Conservation (phyloP, 208 protist genomes). For the Angomonas ambiguus region DNA sequence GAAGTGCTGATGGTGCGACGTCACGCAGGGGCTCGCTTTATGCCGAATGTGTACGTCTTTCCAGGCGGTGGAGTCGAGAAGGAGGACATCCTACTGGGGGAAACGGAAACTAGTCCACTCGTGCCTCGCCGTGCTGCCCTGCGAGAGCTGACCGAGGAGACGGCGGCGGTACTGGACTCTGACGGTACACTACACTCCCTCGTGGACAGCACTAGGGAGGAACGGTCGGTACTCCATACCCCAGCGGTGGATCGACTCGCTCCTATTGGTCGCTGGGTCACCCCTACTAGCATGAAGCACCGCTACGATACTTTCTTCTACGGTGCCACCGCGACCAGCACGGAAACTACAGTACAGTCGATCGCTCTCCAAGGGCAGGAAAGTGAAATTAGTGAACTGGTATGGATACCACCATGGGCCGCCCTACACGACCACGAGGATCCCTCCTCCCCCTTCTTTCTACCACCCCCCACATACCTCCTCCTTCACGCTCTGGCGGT, state of each 20-base stretch:
- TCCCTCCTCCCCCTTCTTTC: constrained; percentile 21
- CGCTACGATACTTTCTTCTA: constrained; percentile 59
- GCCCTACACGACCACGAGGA: constrained; percentile 38
- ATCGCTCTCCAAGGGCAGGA: constrained; percentile 25
- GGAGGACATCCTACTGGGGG: constrained; percentile 25
- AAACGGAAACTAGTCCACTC: no score
- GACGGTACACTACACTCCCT: not conserved
- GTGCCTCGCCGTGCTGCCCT: constrained; percentile 35
- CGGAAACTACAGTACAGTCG: constrained; percentile 15
- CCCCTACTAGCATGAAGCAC: constrained; percentile 29
- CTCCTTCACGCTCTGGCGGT: constrained; percentile 28
- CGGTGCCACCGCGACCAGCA: constrained; percentile 15
- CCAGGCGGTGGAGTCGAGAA: constrained; percentile 41
- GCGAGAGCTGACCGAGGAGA: constrained; percentile 50
- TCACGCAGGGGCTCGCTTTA: constrained; percentile 44
- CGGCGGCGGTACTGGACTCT: constrained; percentile 10
- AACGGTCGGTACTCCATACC: constrained; percentile 19
- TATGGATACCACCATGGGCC: constrained; percentile 41
- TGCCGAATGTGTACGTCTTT: constrained; percentile 52
- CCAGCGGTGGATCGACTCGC: constrained; percentile 12
- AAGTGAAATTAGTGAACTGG: constrained; percentile 30
- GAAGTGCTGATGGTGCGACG: constrained; percentile 50
- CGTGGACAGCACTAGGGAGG: not conserved
- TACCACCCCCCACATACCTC: constrained; percentile 43
- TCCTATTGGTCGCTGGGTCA: constrained; percentile 40